Percentiles rank a stretch among this genome's conserved stretches.
phyloP scores from a whole-genome alignment of 1,284 basidiomycete species.

The Trametes pubescens region DNA sequence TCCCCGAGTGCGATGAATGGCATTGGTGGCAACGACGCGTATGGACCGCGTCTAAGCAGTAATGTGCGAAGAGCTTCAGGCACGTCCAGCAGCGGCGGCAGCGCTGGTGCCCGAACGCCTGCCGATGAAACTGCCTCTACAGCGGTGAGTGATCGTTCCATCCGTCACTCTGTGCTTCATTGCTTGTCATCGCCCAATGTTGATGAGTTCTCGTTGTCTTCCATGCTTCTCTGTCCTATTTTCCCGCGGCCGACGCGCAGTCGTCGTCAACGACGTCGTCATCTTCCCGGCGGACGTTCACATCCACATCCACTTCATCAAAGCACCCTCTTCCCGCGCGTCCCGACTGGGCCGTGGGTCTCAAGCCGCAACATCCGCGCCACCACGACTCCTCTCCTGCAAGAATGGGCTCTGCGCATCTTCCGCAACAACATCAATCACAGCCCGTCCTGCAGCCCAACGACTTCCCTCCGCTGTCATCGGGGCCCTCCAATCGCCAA shows the following conservation, averaged over 20 bases:
- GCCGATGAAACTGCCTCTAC: conserved; percentile 79
- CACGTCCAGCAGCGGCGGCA: conserved; percentile 59
- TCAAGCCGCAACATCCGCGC: conserved; percentile 66
- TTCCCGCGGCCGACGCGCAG: conserved; percentile 40
- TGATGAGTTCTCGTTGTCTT: conserved; percentile 26
- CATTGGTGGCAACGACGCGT: conserved; percentile 50
- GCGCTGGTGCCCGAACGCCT: conserved; percentile 64
- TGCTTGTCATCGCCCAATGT: conserved; percentile 24
- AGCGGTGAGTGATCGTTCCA: conserved; percentile 59
- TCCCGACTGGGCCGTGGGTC: conserved; percentile 85
- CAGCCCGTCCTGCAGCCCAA: conserved; percentile 61
- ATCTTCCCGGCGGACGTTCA: conserved; percentile 76
- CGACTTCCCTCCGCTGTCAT: conserved; percentile 77
- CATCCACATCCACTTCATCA: conserved; percentile 69
- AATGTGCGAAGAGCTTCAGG: conserved; percentile 54
- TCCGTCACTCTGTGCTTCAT: conserved; percentile 22
- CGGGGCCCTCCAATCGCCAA: conserved; percentile 55
- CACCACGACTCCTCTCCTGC: conserved; percentile 53
- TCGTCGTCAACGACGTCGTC: conserved; percentile 81
- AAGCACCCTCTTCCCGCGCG: conserved; percentile 81
- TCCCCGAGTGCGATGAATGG: conserved; percentile 59
- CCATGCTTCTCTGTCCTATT: conserved; percentile 22
- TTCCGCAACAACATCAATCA: conserved; percentile 44
- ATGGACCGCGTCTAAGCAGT: conserved; percentile 69
- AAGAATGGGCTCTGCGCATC: conserved; percentile 43